Percentiles rank a stretch among this genome's conserved stretches.
Conservation (phyloP, 2,329 filamentous ascomycete species). For the Sclerotinia minor region DNA sequence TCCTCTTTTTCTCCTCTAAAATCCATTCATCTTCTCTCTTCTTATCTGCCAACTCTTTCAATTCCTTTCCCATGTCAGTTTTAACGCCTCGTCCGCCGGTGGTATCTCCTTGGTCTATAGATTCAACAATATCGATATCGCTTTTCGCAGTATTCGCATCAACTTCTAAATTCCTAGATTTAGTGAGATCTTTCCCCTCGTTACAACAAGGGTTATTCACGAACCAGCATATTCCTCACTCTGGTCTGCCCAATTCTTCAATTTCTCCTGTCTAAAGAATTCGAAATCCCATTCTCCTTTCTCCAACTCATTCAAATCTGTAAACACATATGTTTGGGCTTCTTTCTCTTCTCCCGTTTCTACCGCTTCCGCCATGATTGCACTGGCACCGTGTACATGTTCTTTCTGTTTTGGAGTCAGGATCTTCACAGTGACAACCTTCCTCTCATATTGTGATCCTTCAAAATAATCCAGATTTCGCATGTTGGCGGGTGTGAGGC, state of each 20-base stretch:
- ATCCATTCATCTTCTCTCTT: conserved; percentile 6
- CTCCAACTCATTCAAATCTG: conserved; percentile 57
- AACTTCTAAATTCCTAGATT: conserved; percentile 13
- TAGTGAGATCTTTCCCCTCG: background rate
- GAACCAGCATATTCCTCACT: conserved; percentile 35
- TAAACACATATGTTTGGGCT: conserved; percentile 66
- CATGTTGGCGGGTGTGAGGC: conserved; percentile 76
- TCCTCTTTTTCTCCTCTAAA: conserved; percentile 6
- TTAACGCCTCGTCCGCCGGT: conserved; percentile 20
- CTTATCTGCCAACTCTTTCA: background rate
- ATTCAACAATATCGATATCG: background rate
- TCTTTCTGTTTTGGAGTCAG: conserved; percentile 34
- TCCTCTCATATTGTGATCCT: conserved; percentile 68
- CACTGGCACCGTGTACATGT: background rate
- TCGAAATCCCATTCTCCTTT: conserved; percentile 83
- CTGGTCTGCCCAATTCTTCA: conserved; percentile 50
- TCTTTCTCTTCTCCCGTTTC: conserved; percentile 27
- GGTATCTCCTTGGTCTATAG: conserved; percentile 3
- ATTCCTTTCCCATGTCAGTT: conserved; percentile 10
- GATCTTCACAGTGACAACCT: conserved; percentile 55
- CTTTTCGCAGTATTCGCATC: conserved; percentile 1
- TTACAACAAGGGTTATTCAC: background rate
- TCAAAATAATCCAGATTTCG: conserved; percentile 79
- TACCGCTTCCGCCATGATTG: conserved; percentile 24
- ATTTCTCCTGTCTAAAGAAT: conserved; percentile 76